Base-by-base conservation (phyloP, 257 asterid species). In the Echium plantagineum region DNA sequence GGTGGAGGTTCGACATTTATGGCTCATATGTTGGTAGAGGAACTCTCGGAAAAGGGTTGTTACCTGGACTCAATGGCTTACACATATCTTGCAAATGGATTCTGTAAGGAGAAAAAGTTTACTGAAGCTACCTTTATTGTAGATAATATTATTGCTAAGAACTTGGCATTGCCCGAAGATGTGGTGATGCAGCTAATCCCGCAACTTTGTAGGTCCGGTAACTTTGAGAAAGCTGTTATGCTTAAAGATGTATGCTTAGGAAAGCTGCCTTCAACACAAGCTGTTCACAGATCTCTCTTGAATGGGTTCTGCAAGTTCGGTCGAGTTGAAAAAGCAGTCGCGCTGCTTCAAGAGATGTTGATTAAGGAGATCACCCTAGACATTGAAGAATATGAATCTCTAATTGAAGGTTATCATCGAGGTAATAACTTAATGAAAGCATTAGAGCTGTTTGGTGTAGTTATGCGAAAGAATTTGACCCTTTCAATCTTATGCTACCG, bases 401-500 rank as follows among this genome's bases (percentile, higher is more conserved):
- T 84, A 57, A 68, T 85, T 55, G 70, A 67, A 66, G 78, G 77
- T 60, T 81, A 74, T 73, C 80, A 80, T 70, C 71, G 71, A 28
- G 77, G 18, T 64, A 71, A 70, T 49, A 72, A 80, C 63, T 61
- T 71, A 46, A 65, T 48, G 62, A 82, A 74, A 74, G 77, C 78
- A 3, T 48, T 52, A 52, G 94, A 81, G 71, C 62, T 83, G 15
- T 71, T 82, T 12, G 90, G 87, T 18, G 26, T 57, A 56, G 71
- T 81, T 84, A 72, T 82, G 63, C 66, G 82, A 63, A 81, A 73
- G 65, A 69, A 75, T 31, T 32, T 81, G 52, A 71, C 77, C 59
- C 68, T 88, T 68, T 76, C 79, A 9, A 35, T 73, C 54, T 71
- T 85, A 55, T 82, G 83, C 78, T 91, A 76, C 59, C 74, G 89